Conservation (phyloP, 208 protist genomes). For the Eutreptiella sp. region DNA sequence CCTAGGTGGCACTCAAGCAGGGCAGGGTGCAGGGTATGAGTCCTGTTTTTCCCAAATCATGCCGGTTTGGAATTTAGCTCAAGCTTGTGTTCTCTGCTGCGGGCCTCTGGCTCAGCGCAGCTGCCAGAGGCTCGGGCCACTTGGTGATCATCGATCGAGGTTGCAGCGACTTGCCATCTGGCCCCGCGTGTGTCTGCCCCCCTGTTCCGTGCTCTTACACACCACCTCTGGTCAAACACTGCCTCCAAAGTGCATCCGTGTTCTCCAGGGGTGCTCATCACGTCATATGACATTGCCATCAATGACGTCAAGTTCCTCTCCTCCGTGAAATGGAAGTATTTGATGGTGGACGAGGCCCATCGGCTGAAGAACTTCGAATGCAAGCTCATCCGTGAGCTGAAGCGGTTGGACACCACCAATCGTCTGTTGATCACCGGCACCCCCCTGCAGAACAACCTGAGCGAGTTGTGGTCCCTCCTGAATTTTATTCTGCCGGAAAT, state of each 20-base stretch:
- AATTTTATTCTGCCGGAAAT: constrained; percentile 85
- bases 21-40: no score
- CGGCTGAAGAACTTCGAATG: constrained; percentile 85
- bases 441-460: constrained; percentile 94
- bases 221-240: no score
- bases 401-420: constrained; percentile 65
- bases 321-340: constrained; percentile 82
- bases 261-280: constrained; percentile 93
- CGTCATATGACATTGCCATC: constrained; percentile 93
- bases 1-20: no score
- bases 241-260: no score
- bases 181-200: no score
- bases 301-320: constrained; percentile 77
- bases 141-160: not conserved
- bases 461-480: constrained; percentile 89
- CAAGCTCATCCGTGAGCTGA: constrained; percentile 51
- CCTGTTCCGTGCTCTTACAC: no score
- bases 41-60: no score
- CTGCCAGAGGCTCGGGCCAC: no score
- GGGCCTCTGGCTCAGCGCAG: no score
- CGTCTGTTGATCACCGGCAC: constrained; percentile 95
- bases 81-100: no score
- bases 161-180: not conserved
- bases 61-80: no score
- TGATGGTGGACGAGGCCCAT: constrained; percentile 99